These are phyloP conservation scores for Diaporthe nobilis DNA, from an alignment of 2,329 filamentous ascomycete species.

Conservation along the genomic window DNA sequence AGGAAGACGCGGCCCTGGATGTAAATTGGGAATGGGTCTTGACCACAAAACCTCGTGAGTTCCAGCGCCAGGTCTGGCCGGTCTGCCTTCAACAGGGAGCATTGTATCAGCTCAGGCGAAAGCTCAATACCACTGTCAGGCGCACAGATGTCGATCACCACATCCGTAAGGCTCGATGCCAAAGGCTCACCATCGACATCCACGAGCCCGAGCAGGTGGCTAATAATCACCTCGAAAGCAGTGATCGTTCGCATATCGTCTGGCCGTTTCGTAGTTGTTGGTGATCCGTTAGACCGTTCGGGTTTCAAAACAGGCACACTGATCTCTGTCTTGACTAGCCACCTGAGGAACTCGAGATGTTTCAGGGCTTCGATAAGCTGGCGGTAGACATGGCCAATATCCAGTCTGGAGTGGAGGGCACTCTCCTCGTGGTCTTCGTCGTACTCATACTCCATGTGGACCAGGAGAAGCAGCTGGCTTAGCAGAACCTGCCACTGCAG, in stretches of 20 bases:
- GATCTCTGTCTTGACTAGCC: conserved; percentile 74
- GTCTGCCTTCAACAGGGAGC: conserved; percentile 71
- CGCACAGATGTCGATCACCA: conserved; percentile 76
- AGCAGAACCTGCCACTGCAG: conserved; percentile 82
- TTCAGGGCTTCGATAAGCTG: conserved; percentile 79
- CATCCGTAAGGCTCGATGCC: conserved; percentile 74
- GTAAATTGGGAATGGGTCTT: conserved; percentile 79
- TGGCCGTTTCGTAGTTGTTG: conserved; percentile 55
- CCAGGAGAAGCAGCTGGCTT: conserved; percentile 84
- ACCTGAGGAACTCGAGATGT: conserved; percentile 80
- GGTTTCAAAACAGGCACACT: conserved; percentile 61
- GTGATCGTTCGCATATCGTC: conserved; percentile 67
- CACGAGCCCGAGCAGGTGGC: conserved; percentile 77
- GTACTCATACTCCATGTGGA: conserved; percentile 89
- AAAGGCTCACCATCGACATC: conserved; percentile 66
- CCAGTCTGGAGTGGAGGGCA: conserved; percentile 70
- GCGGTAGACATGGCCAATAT: conserved; percentile 79
- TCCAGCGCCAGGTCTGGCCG: conserved; percentile 72
- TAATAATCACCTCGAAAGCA: conserved; percentile 71
- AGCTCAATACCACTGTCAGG: conserved; percentile 76
- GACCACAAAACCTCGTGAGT: conserved; percentile 68
- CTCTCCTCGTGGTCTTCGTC: conserved; percentile 75
- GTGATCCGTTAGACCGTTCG: conserved; percentile 53
- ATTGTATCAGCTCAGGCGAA: conserved; percentile 72
- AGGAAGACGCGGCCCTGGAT: conserved; percentile 86